Conservation (phyloP, 352 stramenopile genomes). For the Pythium sp. region DNA sequence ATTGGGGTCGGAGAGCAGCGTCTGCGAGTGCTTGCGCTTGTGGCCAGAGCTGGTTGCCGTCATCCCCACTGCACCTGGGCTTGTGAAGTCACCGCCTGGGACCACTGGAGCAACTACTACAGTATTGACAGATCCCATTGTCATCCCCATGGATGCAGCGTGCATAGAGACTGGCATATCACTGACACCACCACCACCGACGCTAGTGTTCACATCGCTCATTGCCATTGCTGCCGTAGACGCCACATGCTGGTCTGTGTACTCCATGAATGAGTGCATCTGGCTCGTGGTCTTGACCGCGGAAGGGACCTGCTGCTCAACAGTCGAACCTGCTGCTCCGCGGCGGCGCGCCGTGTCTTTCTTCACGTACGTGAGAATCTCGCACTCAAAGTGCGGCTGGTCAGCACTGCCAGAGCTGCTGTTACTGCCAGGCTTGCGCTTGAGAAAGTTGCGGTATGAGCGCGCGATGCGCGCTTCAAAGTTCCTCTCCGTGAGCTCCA, state of each 20-base stretch:
- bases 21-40: constrained; percentile 12
- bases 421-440: constrained; percentile 40
- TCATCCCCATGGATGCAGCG: background rate
- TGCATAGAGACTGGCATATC: background rate
- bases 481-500: constrained; percentile 58
- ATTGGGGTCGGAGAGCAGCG: background rate
- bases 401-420: constrained; percentile 9
- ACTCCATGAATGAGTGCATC: constrained; percentile 10
- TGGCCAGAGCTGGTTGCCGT: background rate
- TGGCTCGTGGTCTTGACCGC: constrained; percentile 10
- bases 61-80: background rate
- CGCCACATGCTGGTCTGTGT: constrained; percentile 1
- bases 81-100: background rate
- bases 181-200: background rate
- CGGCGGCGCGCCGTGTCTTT: constrained; percentile 33
- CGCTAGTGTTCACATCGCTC: background rate
- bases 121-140: background rate
- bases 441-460: constrained; percentile 78
- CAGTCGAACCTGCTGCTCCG: background rate
- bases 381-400: constrained; percentile 49
- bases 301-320: background rate
- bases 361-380: constrained; percentile 71
- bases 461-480: constrained; percentile 69
- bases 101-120: no score
- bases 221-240: background rate